phyloP scores from a whole-genome alignment of 805 yeast genomes.

The Wickerhamiella alocasiicola region DNA sequence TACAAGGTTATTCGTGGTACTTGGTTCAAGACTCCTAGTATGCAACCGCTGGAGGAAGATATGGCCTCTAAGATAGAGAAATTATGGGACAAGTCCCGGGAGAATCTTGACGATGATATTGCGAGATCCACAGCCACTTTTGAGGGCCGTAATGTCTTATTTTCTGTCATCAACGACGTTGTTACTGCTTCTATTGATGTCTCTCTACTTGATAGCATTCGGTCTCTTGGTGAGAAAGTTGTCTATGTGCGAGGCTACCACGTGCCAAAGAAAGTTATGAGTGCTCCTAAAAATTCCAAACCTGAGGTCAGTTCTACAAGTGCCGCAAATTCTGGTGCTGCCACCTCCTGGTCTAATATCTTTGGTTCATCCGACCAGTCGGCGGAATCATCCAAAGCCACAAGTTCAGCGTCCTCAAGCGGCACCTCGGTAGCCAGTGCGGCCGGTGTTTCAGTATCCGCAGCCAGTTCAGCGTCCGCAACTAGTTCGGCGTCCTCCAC shows the following conservation, averaged over 20 bases:
- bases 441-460: no score
- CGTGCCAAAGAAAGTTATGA: background rate
- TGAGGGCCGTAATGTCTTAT: background rate
- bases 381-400: background rate
- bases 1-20: constrained; percentile 74
- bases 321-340: background rate
- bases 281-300: background rate
- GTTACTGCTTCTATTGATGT: constrained; percentile 7
- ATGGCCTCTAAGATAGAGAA: constrained; percentile 49
- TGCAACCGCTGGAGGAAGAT: constrained; percentile 34
- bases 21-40: constrained; percentile 57
- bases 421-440: no score
- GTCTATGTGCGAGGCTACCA: constrained; percentile 4
- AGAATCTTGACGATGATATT: constrained; percentile 24
- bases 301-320: background rate
- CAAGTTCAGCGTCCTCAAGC: no score
- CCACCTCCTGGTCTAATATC: no score
- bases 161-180: background rate
- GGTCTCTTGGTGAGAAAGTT: background rate
- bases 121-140: constrained; percentile 16
- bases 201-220: constrained; percentile 5
- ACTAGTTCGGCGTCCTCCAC: no score
- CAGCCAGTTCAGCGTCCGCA: no score
- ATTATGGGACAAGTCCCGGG: constrained; percentile 32
- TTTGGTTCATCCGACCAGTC: no score